Evolutionary conservation across 345 rosid genomes (phyloP), one percentile per base, ranked within the genome.

Genomic region (Kandelia obovata): DNA sequence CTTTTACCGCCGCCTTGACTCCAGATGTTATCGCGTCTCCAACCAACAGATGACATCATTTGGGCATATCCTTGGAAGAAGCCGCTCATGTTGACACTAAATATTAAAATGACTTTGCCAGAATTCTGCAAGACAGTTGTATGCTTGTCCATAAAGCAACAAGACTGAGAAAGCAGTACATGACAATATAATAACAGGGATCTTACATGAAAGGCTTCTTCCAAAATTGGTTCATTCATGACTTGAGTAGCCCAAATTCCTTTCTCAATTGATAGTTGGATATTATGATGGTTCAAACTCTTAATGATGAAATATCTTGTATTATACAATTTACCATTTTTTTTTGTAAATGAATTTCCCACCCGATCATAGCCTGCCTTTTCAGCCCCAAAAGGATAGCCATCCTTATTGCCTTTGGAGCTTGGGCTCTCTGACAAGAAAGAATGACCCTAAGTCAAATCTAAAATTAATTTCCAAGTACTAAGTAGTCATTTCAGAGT

Each of bases 241-340:
- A 94, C 97, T 82, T 94, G 97, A 77, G 98, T 94, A 72, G 98
- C 98, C 98, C 97, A 94, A 64, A 91, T 87, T 66, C 94, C 98
- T 78, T 74, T 89, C 77, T 88, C 88, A 13, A 91, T 73, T 55
- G 98, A 89, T 32, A 82, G 83, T 81, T 79, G 94, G 77, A 94
- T 82, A 69, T 94, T 94, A 28, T 88, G 82, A 77, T 87, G 86
- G 71, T 88, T 91, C 75, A 94, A 85, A 86, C 98, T 94, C 83
- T 94, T 94, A 87, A 91, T 91, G 78, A 94, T 83, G 81, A 94
- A 94, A 77, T 91, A 94, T 78, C 92, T 89, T 65, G 92, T 84
- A 63, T 81, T 79, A 71, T 78, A 84, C 60, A 76, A 71, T 77
- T 77, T 82, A 68, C 71, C 73, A 34, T 70, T 85, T 72, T 79